Base-by-base conservation (phyloP, 1,139 yeast genomes). In the Taphrina deformans region DNA sequence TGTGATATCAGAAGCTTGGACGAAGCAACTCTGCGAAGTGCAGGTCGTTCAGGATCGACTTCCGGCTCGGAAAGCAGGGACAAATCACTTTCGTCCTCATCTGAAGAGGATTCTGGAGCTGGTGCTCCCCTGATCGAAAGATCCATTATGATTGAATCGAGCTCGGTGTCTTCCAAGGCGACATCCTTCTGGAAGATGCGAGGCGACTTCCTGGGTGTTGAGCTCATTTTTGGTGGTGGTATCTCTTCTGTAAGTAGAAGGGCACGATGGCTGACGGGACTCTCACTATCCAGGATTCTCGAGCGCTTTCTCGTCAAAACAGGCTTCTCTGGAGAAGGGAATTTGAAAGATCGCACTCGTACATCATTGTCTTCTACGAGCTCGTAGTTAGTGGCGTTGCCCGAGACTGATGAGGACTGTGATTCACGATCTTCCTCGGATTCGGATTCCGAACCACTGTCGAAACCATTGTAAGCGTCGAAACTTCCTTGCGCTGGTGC, bases 381-480 rank as follows among this genome's bases (percentile, higher is more conserved):
- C 2, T 48, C 35, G 9, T 12, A 23, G 21, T 44, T 10, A 5
- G 27, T 7, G 2, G 18, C 26, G 7, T 6, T 21, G 26, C n/a
- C 14, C 9, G 48, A 44, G 26, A 5, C 48, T 1, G 24, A 23
- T 5, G 48, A 3, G 12, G 48, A 21, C 10, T 26, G 23, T 12
- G 26, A 5, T 3, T 12, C 44, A 10, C 16, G 29, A 23, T 51
- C 44, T 5, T 45, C 62, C 7, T 21, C 53, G 23, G 23, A 14
- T 14, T 58, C 55, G 10, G n/a, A 12, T n/a, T 55, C 61, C 7
- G 63, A 59, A 27, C 51, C 46, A 35, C 56, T 48, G 24, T 59
- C 56, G 46, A 59, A 59, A 12, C 63, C 63, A 40, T 59, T 45
- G 29, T 59, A 59, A n/a, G 63, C 63, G 21, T 59, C 63, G 21